Evolutionary conservation across 208 protist genomes (phyloP), one percentile per base, ranked within the genome.

Genomic region (Acanthamoeba royreba): DNA sequence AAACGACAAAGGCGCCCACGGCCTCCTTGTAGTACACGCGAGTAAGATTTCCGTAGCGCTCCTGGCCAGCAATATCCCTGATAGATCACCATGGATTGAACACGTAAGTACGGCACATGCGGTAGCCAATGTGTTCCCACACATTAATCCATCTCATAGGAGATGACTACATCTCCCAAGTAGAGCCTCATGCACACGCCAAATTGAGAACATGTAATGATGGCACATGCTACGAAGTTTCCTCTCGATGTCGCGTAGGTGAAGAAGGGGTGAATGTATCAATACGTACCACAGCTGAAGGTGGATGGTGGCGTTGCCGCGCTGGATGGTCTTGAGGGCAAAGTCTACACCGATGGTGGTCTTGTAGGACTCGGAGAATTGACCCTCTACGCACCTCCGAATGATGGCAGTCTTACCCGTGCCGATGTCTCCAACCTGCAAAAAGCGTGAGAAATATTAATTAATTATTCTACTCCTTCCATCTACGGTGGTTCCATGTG

Each of bases 11-110:
- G 9, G 97, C 97, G 35, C 96, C 97, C 25, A 97, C 97, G 9
- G 97, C 97, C 85, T 98, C 97, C 85, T 97, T 96, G 94, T 98
- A 98, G 94, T 98, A 98, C n/a, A 98, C 95, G 1, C 96, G 53
- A 0, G 95, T 98, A 87, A 97, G 95, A 47, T 95, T 96, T 61
- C 96, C 96, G 69, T 96, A 98, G 22, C 96, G 61, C 92, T 98
- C 96, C 93, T 98, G 97, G 7, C 96, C 95, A 72, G 91, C 91
- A 69, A 93, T 93, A 38, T 93, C 91, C 93, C 55, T 74, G 77
- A 3, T 13, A 40, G 66, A 77, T 43, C 35, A 42, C 22, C 8
- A 2, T 3, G n/a, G n/a, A 42, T 2, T 22, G 25, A 42, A 7
- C 63, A 15, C 31, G 33, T 55, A 55, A 55, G 13, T 19, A 19